phyloP scores from a whole-genome alignment of 176 grass and related monocot species.

The Aegilops sharonensis region DNA sequence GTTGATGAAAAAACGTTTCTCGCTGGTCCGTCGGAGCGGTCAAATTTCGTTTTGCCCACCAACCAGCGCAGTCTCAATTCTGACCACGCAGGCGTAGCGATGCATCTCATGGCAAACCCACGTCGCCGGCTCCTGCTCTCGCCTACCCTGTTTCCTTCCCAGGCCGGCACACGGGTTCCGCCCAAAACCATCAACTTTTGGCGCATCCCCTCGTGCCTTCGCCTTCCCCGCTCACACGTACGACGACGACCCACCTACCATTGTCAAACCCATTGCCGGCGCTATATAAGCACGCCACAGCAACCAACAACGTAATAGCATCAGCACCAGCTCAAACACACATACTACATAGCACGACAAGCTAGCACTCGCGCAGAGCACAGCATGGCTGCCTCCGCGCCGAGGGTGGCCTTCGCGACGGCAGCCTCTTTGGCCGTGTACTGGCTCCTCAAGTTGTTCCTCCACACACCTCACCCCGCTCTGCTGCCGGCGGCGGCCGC shows the following conservation, averaged over 20 bases:
- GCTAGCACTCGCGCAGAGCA: neutral
- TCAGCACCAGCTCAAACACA: neutral
- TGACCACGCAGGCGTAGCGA: too few relatives aligned
- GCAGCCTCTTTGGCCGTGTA: constrained; percentile 11
- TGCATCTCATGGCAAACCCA: neutral
- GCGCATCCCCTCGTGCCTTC: neutral
- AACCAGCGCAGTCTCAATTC: too few relatives aligned
- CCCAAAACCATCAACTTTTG: constrained; percentile 7
- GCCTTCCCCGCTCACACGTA: neutral
- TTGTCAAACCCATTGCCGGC: neutral
- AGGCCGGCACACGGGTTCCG: constrained; percentile 8
- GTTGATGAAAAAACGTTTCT: too few relatives aligned
- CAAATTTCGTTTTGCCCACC: too few relatives aligned
- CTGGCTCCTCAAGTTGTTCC: constrained; percentile 5
- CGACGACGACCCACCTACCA: neutral
- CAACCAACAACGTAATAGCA: neutral
- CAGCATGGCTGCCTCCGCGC: constrained; percentile 1
- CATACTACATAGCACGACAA: neutral
- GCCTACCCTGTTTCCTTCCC: constrained; percentile 5
- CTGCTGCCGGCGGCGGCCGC: constrained; percentile 7
- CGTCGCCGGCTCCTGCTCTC: neutral
- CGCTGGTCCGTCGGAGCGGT: too few relatives aligned
- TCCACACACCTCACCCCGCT: constrained; percentile 6
- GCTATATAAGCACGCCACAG: neutral
- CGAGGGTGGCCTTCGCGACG: constrained; percentile 6